Conservation (phyloP, 2,329 filamentous ascomycete genomes). For the Colletotrichum orbiculare region DNA sequence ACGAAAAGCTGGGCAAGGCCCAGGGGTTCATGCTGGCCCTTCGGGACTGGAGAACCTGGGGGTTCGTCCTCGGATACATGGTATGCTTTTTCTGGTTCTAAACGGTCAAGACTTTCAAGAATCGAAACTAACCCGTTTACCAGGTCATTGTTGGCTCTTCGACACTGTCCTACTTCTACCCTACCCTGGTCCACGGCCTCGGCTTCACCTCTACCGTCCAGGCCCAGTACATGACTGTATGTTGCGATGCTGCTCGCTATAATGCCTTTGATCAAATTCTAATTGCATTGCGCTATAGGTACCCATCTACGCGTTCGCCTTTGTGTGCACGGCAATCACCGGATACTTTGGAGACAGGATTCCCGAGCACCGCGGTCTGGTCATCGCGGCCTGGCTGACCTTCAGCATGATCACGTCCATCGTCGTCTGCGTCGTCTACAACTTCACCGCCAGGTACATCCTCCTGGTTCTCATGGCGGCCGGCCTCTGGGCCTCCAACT, state of each 20-base stretch:
- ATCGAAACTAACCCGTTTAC: conserved; percentile 8
- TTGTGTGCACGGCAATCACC: conserved; percentile 58
- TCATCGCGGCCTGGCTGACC: conserved; percentile 60
- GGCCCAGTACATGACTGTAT: conserved; percentile 55
- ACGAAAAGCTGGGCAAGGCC: conserved; percentile 49
- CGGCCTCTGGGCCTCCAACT: conserved; percentile 65
- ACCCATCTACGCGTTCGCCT: conserved; percentile 64
- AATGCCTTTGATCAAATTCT: neutral
- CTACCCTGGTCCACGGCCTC: conserved; percentile 61
- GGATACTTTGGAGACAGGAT: conserved; percentile 60
- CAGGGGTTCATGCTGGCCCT: conserved; percentile 10
- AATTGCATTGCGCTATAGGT: conserved; percentile 39
- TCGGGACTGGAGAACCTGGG: conserved; percentile 16
- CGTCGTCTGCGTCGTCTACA: conserved; percentile 56
- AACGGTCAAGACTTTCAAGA: neutral
- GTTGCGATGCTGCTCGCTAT: neutral
- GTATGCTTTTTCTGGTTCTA: neutral
- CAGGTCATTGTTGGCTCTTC: conserved; percentile 51
- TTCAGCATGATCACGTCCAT: conserved; percentile 51
- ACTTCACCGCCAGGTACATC: conserved; percentile 63
- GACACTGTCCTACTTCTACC: conserved; percentile 66
- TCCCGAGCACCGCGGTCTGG: conserved; percentile 56
- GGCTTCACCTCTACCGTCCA: conserved; percentile 55
- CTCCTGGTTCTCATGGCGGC: conserved; percentile 67
- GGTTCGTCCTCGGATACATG: conserved; percentile 19